These are phyloP conservation scores for Chlorella sp. DNA, from an alignment of 139 green algal genomes.

Conservation along the genomic window DNA sequence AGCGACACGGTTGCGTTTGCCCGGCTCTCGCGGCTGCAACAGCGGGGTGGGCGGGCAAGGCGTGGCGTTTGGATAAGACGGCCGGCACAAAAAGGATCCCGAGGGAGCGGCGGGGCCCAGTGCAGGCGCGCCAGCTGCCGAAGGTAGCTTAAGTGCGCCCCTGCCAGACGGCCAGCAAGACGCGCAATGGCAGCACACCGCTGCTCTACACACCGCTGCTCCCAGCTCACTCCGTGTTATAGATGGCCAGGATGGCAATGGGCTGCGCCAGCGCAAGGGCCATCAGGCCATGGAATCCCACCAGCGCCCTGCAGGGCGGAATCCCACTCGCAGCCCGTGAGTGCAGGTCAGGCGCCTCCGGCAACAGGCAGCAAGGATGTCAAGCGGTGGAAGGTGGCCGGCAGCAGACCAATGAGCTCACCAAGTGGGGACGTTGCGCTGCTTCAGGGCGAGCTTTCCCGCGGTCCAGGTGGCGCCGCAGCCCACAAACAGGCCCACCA, in stretches of 20 bases:
- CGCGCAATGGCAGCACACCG: too few species aligned
- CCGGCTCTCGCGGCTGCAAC: not conserved
- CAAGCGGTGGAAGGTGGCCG: not conserved
- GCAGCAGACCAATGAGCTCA: not conserved
- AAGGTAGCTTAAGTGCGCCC: too few species aligned
- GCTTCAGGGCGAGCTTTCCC: not conserved
- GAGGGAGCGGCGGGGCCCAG: too few species aligned
- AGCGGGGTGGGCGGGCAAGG: too few species aligned
- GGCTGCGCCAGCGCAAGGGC: not conserved
- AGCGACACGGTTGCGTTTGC: slow-evolving; percentile 24
- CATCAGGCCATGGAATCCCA: not conserved
- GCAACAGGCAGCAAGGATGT: not conserved
- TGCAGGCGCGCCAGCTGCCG: too few species aligned
- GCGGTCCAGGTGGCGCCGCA: not conserved
- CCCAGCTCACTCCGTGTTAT: not conserved
- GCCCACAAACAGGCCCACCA: slow-evolving; percentile 28
- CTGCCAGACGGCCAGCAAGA: too few species aligned
- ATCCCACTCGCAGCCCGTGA: too few species aligned
- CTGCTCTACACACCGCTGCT: too few species aligned
- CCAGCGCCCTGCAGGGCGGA: not conserved
- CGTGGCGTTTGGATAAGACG: too few species aligned
- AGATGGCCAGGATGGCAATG: not conserved
- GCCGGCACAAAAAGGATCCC: too few species aligned
- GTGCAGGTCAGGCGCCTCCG: too few species aligned
- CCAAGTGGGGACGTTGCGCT: not conserved